Base-by-base conservation (phyloP, 495 filamentous ascomycete genomes). In the Penicillium psychrofluorescens region DNA sequence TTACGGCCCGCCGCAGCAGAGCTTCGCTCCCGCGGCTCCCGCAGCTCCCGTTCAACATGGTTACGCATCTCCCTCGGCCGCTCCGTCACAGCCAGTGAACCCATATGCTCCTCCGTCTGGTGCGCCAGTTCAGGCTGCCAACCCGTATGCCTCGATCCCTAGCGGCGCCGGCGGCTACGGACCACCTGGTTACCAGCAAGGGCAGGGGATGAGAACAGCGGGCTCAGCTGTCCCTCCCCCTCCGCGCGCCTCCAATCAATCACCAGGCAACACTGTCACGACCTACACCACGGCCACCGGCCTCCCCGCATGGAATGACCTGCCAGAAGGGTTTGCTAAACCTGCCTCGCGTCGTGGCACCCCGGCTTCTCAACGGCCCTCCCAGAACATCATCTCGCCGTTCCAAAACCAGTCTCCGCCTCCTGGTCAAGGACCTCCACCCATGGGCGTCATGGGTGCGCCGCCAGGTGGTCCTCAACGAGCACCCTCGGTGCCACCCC, bases 221-320 rank as follows among this genome's bases (percentile, higher is more conserved):
- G 59, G 60, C 35, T 59, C 61, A 9, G 58, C 59, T 40, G 64
- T 73, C 12, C 74, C 81, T 36, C 76, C 82, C 30, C 81, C 79
- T 45, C 82, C 77, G 34, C 75, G 79, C 22, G 71, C 66, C 14
- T 65, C 69, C 33, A 70, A 72, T 44, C 67, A 79, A 29, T 85
- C 85, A 16, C 78, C 83, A 27, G 77, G 81, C 10, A 58, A 49
- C 42, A 69, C 64, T 13, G 48, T 70, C 29, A 63, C 65, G 11
- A 83, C 86, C 10, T 88, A 89, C 41, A 75, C 85, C 12, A 85
- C 79, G 45, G 75, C 76, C 47, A 79, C 78, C 45, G 81, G 85
- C 45, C 77, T 80, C 35, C 78, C 79, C 30, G 83, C 84, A 41
- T 99, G 92, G 92, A 99, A 99, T 52, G 92, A 99, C 64, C 81